Evolutionary conservation across 805 yeast genomes (phyloP).

Genomic region (Kregervanrija delftensis): DNA sequence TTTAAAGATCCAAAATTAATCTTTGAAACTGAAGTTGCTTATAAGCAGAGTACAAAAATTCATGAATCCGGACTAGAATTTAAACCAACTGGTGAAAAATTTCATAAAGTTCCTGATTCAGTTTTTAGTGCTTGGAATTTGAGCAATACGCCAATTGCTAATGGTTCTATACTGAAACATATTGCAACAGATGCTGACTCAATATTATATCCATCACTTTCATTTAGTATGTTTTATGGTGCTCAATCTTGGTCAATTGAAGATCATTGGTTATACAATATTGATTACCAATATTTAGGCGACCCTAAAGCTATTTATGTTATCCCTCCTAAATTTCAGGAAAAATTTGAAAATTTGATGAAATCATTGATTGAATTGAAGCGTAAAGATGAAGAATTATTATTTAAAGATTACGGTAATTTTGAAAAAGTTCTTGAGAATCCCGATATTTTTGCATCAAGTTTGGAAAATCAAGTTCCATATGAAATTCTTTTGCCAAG

Average conservation of each 20-base stretch:
- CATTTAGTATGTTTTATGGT: constrained; percentile 48
- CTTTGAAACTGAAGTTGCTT: constrained; percentile 32
- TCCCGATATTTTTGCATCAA: constrained; percentile 14
- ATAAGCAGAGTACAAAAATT: constrained; percentile 26
- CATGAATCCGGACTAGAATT: constrained; percentile 34
- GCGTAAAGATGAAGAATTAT: constrained; percentile 6
- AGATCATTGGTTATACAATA: constrained; percentile 50
- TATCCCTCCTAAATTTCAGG: constrained; percentile 49
- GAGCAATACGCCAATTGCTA: constrained; percentile 44
- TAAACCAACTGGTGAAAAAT: constrained; percentile 11
- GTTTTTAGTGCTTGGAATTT: constrained; percentile 47
- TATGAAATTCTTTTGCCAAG: constrained; percentile 16
- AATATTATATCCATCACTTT: constrained; percentile 36
- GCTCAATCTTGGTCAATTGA: constrained; percentile 52
- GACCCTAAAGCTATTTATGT: constrained; percentile 53
- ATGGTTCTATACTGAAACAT: constrained; percentile 42
- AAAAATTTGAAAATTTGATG: constrained; percentile 42
- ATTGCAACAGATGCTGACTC: constrained; percentile 37
- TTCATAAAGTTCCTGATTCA: constrained; percentile 5
- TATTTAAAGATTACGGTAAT: not conserved
- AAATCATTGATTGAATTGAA: constrained; percentile 2
- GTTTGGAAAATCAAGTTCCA: constrained; percentile 19
- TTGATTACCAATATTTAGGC: constrained; percentile 52
- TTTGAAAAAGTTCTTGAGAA: constrained; percentile 8
- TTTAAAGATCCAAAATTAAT: constrained; percentile 23